Percentiles rank a stretch among this genome's conserved stretches.
Evolutionary conservation across 2,329 filamentous ascomycete species (phyloP).

Genomic region (Beauveria bassiana): DNA sequence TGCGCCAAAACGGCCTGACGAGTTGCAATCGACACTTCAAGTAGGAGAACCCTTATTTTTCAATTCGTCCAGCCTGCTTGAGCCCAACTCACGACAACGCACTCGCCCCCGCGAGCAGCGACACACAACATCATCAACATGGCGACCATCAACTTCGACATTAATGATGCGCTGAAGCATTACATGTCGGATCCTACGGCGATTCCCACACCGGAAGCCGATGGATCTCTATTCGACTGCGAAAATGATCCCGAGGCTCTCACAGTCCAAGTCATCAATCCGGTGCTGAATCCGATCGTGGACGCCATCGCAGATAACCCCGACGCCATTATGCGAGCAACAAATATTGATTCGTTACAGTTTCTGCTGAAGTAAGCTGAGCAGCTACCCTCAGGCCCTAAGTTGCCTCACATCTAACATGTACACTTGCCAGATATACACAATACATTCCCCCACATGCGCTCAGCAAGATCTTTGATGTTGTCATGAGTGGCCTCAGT

Average conservation of each 20-base stretch:
- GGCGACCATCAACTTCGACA: slow-evolving; percentile 81
- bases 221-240: slow-evolving; percentile 76
- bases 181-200: slow-evolving; percentile 89
- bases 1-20: neutral
- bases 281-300: slow-evolving; percentile 82
- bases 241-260: slow-evolving; percentile 85
- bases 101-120: slow-evolving; percentile 16
- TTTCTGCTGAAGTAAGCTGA: slow-evolving; percentile 85
- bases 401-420: neutral
- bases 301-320: slow-evolving; percentile 89
- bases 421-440: slow-evolving; percentile 57
- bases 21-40: neutral
- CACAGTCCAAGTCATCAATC: slow-evolving; percentile 71
- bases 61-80: neutral
- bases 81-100: slow-evolving; percentile 12
- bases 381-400: slow-evolving; percentile 1
- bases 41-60: neutral
- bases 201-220: slow-evolving; percentile 80
- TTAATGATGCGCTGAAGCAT: slow-evolving; percentile 92
- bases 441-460: slow-evolving; percentile 70
- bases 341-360: slow-evolving; percentile 85
- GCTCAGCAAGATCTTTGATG: slow-evolving; percentile 86
- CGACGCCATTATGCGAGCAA: slow-evolving; percentile 72
- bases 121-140: slow-evolving; percentile 34
- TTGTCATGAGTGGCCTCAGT: slow-evolving; percentile 77